Evolutionary conservation across 257 asterid genomes (phyloP).

Genomic region (Agastache rugosa): DNA sequence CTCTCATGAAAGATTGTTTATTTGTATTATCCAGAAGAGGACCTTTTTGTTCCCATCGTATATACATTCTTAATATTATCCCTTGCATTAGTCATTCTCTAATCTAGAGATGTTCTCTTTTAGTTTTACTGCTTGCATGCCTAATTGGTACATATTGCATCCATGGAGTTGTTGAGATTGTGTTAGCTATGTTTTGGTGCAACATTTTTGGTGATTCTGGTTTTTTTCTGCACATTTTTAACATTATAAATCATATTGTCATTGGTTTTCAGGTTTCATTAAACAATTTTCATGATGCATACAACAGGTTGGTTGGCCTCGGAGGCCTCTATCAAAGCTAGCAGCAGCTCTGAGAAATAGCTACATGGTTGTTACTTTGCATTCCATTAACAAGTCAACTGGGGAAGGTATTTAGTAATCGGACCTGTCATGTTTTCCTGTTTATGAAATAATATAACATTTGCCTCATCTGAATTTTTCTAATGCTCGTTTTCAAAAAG

Average conservation of each 20-base stretch:
- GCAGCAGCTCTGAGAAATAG: conserved; percentile 95
- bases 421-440: conserved; percentile 27
- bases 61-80: not conserved
- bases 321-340: conserved; percentile 88
- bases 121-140: not conserved
- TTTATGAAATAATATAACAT: conserved; percentile 23
- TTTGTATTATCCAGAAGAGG: not conserved
- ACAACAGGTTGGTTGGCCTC: conserved; percentile 98
- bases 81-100: conserved; percentile 17
- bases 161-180: not conserved
- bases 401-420: conserved; percentile 69
- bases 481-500: conserved; percentile 1
- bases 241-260: not conserved
- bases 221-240: not conserved
- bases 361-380: conserved; percentile 92
- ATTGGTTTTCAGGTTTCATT: not conserved
- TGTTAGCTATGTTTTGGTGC: conserved; percentile 2
- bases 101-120: not conserved
- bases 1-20: conserved; percentile 11
- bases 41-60: not conserved
- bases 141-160: not conserved
- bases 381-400: conserved; percentile 61
- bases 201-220: not conserved
- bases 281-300: conserved; percentile 21
- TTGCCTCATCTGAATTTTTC: not conserved